Base-by-base conservation (phyloP, 129 eudicot species). In the Apium graveolens region DNA sequence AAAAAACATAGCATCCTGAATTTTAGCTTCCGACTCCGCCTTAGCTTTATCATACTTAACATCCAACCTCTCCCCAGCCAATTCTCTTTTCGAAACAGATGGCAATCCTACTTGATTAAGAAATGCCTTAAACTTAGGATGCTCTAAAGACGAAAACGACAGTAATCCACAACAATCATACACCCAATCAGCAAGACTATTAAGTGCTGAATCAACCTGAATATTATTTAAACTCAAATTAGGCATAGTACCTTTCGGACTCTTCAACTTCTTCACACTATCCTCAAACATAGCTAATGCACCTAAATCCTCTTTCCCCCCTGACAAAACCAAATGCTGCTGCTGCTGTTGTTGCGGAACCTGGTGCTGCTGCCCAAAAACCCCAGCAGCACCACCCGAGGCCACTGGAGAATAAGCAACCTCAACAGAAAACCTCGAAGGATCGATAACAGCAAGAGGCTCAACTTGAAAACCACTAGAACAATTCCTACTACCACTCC, bases 261-360 rank as follows among this genome's bases (percentile, higher is more conserved):
- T 88, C 78, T 92, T 96, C 4, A 96, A 79, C 82, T 89, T 88
- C 83, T 92, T 96, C 27, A 96, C 94, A 84, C 99, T 96, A 73
- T 96, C 97, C 81, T 96, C 99, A 41, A 96, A 75, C 94, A 87
- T 88, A 9, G 97, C 98, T 37, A 90, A 79, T 27, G 97, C 93
- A 5, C 96, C 97, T 77, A 96, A 90, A 86, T 92, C 99, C 42
- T 96, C 93, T 75, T 84, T 90, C 29, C 97, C 97, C 29, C 99
- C 99, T 17, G 92, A 92, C 73, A 90, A 76, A 84, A 85, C 79
- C 90, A 85, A 80, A 72, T 83, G 90, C 60, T 82, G 85, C 32
- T 78, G 87, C 9, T 78, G 87, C 9, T 82, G 88, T 0, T 79
- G 78, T 31, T 57, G 65, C 65, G 31, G 11, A 57, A 24, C 13